phyloP scores from a whole-genome alignment of 2,329 filamentous ascomycete species.

The Pseudogymnoascus sp. region DNA sequence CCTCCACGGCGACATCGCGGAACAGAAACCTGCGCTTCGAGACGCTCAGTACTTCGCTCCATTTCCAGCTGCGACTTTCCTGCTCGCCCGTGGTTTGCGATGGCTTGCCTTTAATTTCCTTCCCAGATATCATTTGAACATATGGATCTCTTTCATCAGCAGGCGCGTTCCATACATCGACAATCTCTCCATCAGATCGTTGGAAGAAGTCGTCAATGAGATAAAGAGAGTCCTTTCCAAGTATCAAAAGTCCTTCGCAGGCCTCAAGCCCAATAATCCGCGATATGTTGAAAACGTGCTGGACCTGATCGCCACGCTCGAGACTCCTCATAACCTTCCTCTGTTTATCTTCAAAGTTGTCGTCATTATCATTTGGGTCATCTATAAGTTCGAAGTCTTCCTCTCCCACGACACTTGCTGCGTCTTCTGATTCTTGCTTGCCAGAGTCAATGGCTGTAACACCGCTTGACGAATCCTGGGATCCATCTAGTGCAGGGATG shows the following conservation, averaged over 20 bases:
- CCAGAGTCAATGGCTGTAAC: neutral
- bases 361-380: conserved; percentile 73
- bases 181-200: conserved; percentile 87
- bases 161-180: conserved; percentile 91
- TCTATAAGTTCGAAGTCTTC: conserved; percentile 96
- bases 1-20: conserved; percentile 89
- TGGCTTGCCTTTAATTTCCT: conserved; percentile 52
- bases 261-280: conserved; percentile 90
- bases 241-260: conserved; percentile 84
- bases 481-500: conserved; percentile 15
- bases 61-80: conserved; percentile 84
- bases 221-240: conserved; percentile 87
- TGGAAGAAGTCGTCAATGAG: conserved; percentile 97
- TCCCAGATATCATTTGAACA: conserved; percentile 82
- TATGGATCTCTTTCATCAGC: conserved; percentile 90
- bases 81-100: conserved; percentile 57
- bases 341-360: conserved; percentile 93
- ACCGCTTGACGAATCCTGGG: conserved; percentile 12
- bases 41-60: conserved; percentile 88
- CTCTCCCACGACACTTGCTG: conserved; percentile 44
- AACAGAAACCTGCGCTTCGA: conserved; percentile 94
- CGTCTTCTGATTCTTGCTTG: conserved; percentile 5
- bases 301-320: conserved; percentile 82
- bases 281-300: conserved; percentile 91
- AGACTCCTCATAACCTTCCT: conserved; percentile 93